phyloP scores from a whole-genome alignment of 73 alveolate genomes.

The Effrenium voratum region DNA sequence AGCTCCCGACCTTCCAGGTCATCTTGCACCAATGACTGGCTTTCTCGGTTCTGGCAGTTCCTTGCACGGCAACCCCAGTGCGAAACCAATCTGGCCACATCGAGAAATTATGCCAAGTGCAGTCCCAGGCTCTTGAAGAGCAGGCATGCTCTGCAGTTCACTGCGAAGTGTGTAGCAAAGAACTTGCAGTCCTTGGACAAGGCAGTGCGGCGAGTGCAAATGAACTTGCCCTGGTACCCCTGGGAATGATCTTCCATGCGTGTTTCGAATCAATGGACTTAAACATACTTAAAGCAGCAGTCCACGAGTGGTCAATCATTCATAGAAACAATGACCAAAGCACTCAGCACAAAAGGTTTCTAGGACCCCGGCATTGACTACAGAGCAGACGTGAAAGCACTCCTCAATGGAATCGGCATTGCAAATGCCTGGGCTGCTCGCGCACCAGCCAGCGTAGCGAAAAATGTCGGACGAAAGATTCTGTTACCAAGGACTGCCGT shows the following conservation, averaged over 20 bases:
- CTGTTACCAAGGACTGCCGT: background rate
- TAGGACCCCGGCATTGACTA: background rate
- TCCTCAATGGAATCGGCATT: conserved; percentile 54
- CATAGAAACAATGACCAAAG: background rate
- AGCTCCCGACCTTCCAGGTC: conserved; percentile 8
- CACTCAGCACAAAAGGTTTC: background rate
- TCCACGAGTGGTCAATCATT: background rate
- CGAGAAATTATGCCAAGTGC: background rate
- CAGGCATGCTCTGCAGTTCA: conserved; percentile 60
- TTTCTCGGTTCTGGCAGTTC: conserved; percentile 8
- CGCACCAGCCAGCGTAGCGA: too few species aligned
- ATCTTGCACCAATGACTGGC: conserved; percentile 23
- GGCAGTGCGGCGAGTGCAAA: background rate
- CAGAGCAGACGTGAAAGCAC: conserved; percentile 56
- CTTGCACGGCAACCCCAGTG: background rate
- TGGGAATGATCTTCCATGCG: too few species aligned
- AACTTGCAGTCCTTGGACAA: conserved; percentile 70
- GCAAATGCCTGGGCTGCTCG: conserved; percentile 62
- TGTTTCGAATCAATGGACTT: background rate
- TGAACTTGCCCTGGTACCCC: background rate
- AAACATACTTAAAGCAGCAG: background rate
- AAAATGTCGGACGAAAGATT: background rate
- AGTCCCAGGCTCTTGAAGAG: conserved; percentile 35
- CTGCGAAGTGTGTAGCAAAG: conserved; percentile 74
- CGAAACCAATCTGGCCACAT: background rate